Conservation (phyloP, 2,329 filamentous ascomycete genomes). For the Moelleriella libera region DNA sequence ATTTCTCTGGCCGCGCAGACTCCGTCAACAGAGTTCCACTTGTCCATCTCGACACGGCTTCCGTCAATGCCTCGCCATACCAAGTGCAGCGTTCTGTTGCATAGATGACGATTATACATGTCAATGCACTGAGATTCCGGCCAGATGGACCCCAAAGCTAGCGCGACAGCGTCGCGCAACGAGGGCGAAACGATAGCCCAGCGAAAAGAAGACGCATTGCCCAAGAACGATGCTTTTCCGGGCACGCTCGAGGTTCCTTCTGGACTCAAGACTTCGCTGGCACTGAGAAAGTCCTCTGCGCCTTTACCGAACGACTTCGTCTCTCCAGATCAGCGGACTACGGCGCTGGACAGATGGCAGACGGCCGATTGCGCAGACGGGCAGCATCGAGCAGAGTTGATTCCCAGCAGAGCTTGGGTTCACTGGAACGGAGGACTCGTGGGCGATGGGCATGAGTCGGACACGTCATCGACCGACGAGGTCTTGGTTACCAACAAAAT, state of each 20-base stretch:
- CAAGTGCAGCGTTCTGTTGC: background rate
- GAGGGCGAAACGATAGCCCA: background rate
- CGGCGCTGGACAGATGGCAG: constrained; percentile 4
- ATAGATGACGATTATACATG: background rate
- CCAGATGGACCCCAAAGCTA: background rate
- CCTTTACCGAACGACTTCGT: background rate
- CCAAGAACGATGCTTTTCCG: background rate
- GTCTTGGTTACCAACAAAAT: background rate
- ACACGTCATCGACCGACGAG: constrained; percentile 1
- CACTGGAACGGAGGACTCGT: background rate
- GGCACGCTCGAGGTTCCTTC: constrained; percentile 1
- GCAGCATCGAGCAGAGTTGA: constrained; percentile 3
- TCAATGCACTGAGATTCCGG: background rate
- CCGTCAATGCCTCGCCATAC: background rate
- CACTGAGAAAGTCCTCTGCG: constrained; percentile 1
- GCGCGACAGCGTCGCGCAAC: background rate
- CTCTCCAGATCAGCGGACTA: background rate
- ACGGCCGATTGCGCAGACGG: background rate
- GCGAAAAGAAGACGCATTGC: background rate
- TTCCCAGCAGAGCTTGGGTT: constrained; percentile 5
- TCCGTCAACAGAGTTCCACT: no score
- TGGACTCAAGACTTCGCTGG: background rate
- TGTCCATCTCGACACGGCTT: background rate
- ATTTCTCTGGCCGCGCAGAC: no score
- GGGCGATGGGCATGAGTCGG: background rate